Base-by-base conservation (phyloP, 2,329 filamentous ascomycete genomes). In the Xylariaceae sp. region DNA sequence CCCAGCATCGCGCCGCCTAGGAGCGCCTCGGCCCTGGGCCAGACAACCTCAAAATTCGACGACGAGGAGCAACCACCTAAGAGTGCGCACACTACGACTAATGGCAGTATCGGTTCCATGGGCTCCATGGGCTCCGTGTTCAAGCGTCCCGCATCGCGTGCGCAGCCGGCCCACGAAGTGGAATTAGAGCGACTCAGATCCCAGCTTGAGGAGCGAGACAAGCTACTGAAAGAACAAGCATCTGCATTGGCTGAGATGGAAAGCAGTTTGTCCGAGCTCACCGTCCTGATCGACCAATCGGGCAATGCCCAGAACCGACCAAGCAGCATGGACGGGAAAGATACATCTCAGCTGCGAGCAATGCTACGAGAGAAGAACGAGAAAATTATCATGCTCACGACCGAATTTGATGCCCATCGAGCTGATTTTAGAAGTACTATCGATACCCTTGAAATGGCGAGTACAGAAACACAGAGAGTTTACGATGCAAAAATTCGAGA, bases 381-480 rank as follows among this genome's bases (percentile, higher is more conserved):
- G 53, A 96, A 92, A 75, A 97, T 99, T 60, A 86, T 88, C 22
- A 86, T 93, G 77, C 81, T 99, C 61, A 97, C 92, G 1, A 84
- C 89, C 9, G 94, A 99, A 67, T 99, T 99, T 63, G 94, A 99
- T 66, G 84, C 88, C 10, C 93, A 99, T 68, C 83, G 94, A 53
- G 93, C 94, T 16, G 94, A 99, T 70, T 99, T 99, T 72, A 81
- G 94, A 60, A 96, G 90, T 69, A 99, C 94, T 16, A 94, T 99
- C 56, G 94, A 99, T 72, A 96, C 93, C 0, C 78, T 99, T 46
- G 94, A 99, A 70, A 83, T 97, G 75, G 95, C 94, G 2, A 96
- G 91, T 66, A 89, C 91, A 0, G 94, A 99, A 73, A 99, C 94
- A 0, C 89, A 97, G 71, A 82, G 93, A 22, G 93, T 99, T 13